Evolutionary conservation across 108 stramenopile genomes (phyloP).

Genomic region (Cyclotella kingstonii): DNA sequence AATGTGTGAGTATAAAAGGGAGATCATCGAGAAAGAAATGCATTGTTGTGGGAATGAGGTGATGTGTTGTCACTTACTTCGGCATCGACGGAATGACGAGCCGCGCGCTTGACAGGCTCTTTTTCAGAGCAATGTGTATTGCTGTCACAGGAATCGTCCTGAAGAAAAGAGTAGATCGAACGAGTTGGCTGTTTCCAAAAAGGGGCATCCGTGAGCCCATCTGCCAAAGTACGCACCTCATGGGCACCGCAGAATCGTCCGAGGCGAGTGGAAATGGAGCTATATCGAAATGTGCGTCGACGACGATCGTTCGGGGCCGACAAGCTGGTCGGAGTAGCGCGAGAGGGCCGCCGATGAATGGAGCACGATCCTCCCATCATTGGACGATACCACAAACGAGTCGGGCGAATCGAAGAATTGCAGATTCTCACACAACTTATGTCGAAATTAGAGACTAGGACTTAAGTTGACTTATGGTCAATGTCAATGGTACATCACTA

Average conservation of each 20-base stretch:
- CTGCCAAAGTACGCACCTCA: constrained; percentile 14
- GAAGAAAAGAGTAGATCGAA: not conserved
- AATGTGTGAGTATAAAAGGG: not conserved
- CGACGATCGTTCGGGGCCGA: too few species aligned
- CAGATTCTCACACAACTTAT: too few species aligned
- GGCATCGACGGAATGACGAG: constrained; percentile 58
- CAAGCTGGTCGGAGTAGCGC: too few species aligned
- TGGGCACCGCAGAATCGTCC: constrained; percentile 1
- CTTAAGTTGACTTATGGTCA: too few species aligned
- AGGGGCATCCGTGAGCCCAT: too few species aligned
- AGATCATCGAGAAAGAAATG: not conserved
- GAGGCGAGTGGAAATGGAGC: too few species aligned
- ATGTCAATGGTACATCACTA: too few species aligned
- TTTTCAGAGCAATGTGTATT: constrained; percentile 10
- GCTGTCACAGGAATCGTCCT: constrained; percentile 36
- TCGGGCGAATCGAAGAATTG: too few species aligned
- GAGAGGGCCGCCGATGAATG: constrained; percentile 28
- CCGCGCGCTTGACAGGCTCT: constrained; percentile 30
- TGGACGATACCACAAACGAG: not conserved
- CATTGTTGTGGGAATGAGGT: not conserved
- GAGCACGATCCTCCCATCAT: constrained; percentile 71
- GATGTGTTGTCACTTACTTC: constrained; percentile 11
- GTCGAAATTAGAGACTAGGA: too few species aligned
- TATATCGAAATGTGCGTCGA: too few species aligned
- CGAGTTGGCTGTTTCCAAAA: too few species aligned